Evolutionary conservation across 78 protist genomes (phyloP).

Genomic region (Dictyostelium intermedium): DNA sequence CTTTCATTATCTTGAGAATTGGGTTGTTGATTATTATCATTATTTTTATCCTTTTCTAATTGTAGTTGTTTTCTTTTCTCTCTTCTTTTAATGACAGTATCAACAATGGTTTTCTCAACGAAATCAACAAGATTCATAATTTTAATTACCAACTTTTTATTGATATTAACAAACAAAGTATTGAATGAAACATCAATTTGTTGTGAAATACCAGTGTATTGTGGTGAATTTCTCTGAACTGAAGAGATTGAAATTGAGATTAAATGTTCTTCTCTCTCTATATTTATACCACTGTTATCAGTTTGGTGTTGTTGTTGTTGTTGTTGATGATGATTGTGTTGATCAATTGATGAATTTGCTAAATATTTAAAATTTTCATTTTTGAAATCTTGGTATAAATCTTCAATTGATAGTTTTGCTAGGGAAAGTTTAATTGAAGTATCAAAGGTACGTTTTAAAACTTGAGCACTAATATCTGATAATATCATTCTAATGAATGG

Average conservation of each 20-base stretch:
- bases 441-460: slow-evolving; percentile 53
- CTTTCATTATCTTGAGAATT: background rate
- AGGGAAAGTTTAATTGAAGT: slow-evolving; percentile 16
- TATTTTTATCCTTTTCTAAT: background rate
- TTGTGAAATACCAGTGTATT: slow-evolving; percentile 50
- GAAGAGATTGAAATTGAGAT: slow-evolving; percentile 32
- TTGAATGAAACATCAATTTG: slow-evolving; percentile 64
- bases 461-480: slow-evolving; percentile 55
- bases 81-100: slow-evolving; percentile 2
- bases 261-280: slow-evolving; percentile 6
- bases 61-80: background rate
- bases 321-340: background rate
- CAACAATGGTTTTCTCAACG: slow-evolving; percentile 6
- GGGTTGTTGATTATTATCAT: background rate
- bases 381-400: slow-evolving; percentile 33
- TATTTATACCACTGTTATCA: background rate
- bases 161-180: slow-evolving; percentile 22
- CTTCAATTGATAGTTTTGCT: slow-evolving; percentile 50
- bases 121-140: background rate
- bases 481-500: slow-evolving; percentile 55
- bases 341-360: slow-evolving; percentile 17
- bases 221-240: slow-evolving; percentile 65
- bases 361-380: slow-evolving; percentile 8
- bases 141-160: slow-evolving; percentile 36
- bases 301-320: background rate